Base-by-base conservation (phyloP, 352 stramenopile species). In the Phytopythium montanum region DNA sequence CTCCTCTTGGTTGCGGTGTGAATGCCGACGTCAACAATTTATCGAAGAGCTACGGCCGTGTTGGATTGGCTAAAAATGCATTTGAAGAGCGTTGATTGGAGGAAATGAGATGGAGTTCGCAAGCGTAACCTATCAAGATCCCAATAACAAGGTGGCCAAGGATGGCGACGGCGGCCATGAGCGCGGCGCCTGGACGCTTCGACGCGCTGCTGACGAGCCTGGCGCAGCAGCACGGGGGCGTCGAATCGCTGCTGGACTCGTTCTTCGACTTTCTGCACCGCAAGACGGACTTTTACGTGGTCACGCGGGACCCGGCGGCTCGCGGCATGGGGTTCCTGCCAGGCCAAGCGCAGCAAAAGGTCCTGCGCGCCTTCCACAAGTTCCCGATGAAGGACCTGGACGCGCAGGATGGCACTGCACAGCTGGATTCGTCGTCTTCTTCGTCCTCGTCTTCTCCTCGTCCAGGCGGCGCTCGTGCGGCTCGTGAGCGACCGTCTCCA, bases 231-330 rank as follows among this genome's bases (percentile, higher is more conserved):
- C 81, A 95, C 28, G 73, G 85, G 34, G 91, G 95, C 39, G 99
- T 99, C 63, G 96, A 99, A 65, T 89, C 91, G 23, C 74, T 99
- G 39, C 79, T 99, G 58, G 92, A 99, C 64, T 96, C 90, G 21
- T 95, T 99, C 61, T 99, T 99, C 67, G 96, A 92, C 38, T 99
- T 99, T 60, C 69, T 99, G 56, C 83, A 97, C 59, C 93, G 97
- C 39, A 99, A 99, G 68, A 99, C 97, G 18, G 97, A 99, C 79
- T 99, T 99, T 70, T 99, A 98, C 76, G 79, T 79, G 25, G 76
- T 90, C 50, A 73, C 80, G 36, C 65, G 61, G 29, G 73, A 92
- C 57, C 82, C 82, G 3, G 61, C 16, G 34, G 59, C 33, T 16
- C 64, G 70, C 39, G 70, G 70, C 46, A 90, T 91, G 79, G 82